phyloP scores from a whole-genome alignment of 257 asterid species.

The Anisodus tanguticus region DNA sequence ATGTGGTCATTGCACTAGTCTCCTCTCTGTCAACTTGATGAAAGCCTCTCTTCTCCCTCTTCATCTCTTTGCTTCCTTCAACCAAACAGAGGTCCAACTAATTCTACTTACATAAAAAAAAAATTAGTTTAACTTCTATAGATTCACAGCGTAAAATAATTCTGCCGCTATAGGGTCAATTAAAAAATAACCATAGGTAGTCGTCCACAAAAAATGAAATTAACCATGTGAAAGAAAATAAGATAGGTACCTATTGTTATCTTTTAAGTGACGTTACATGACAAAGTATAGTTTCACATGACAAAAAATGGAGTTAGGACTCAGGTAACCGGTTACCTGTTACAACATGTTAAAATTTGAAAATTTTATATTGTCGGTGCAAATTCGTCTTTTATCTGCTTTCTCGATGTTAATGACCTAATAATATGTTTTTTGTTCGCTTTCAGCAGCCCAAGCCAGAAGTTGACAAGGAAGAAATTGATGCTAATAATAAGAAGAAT shows the following conservation, averaged over 20 bases:
- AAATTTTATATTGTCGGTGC: not conserved
- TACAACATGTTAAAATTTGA: too few species aligned
- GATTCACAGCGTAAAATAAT: too few species aligned
- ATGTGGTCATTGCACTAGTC: conserved; percentile 76
- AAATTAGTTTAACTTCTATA: too few species aligned
- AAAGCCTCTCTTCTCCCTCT: conserved; percentile 49
- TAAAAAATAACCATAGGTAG: too few species aligned
- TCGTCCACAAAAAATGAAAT: too few species aligned
- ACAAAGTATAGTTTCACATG: too few species aligned
- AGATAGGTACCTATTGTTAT: too few species aligned
- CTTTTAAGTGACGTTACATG: too few species aligned
- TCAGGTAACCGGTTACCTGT: too few species aligned
- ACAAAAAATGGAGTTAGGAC: too few species aligned
- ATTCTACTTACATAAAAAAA: not conserved
- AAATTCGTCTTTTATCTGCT: not conserved
- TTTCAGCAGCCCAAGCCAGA: conserved; percentile 41
- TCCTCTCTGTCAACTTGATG: conserved; percentile 66
- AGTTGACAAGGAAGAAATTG: conserved; percentile 38
- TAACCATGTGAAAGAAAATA: too few species aligned
- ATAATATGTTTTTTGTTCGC: not conserved
- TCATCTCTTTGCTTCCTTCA: conserved; percentile 48
- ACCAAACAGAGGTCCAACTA: conserved; percentile 33
- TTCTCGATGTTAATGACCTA: not conserved
- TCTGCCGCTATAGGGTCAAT: too few species aligned
- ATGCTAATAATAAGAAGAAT: conserved; percentile 29